These are phyloP conservation scores for Coelastrella sp. DNA, from an alignment of 139 green algal genomes.

Conservation along the genomic window DNA sequence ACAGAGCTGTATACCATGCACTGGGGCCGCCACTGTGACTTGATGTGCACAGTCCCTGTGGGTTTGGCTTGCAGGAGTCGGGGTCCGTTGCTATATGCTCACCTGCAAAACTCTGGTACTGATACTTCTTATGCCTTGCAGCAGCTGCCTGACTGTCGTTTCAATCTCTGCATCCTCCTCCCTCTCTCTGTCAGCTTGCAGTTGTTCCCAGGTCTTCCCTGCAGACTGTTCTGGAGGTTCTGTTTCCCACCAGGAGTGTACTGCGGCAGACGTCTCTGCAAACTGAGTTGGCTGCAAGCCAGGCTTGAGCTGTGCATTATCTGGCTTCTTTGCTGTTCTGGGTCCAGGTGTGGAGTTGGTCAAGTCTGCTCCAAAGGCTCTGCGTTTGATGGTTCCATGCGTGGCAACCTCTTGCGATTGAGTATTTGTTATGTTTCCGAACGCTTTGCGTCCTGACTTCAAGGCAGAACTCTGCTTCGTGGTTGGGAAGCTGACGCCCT, in stretches of 20 bases:
- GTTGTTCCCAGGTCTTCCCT: slow-evolving; percentile 43
- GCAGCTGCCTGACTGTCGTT: slow-evolving; percentile 18
- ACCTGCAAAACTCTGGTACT: slow-evolving; percentile 3
- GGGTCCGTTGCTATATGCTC: no score
- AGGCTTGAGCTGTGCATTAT: not conserved
- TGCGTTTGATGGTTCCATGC: not conserved
- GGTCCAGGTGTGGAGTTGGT: slow-evolving; percentile 1
- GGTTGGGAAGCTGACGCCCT: not conserved
- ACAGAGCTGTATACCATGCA: no score
- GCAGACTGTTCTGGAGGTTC: slow-evolving; percentile 13
- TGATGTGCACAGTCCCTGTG: no score
- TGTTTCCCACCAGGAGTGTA: slow-evolving; percentile 19
- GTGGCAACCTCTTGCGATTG: not conserved
- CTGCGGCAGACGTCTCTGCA: not conserved
- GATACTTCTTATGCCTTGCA: not conserved
- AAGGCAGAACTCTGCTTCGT: not conserved
- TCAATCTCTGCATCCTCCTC: slow-evolving; percentile 27
- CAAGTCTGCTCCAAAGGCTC: slow-evolving; percentile 10
- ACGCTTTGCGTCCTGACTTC: slow-evolving; percentile 23
- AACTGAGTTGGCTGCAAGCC: slow-evolving; percentile 1
- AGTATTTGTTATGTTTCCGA: slow-evolving; percentile 38
- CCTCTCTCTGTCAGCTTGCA: slow-evolving; percentile 10
- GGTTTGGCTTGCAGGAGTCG: no score
- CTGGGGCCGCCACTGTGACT: no score
- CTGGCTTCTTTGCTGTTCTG: not conserved